Base-by-base conservation (phyloP, 2,329 filamentous ascomycete species). In the Neocatenulostroma microsporum region DNA sequence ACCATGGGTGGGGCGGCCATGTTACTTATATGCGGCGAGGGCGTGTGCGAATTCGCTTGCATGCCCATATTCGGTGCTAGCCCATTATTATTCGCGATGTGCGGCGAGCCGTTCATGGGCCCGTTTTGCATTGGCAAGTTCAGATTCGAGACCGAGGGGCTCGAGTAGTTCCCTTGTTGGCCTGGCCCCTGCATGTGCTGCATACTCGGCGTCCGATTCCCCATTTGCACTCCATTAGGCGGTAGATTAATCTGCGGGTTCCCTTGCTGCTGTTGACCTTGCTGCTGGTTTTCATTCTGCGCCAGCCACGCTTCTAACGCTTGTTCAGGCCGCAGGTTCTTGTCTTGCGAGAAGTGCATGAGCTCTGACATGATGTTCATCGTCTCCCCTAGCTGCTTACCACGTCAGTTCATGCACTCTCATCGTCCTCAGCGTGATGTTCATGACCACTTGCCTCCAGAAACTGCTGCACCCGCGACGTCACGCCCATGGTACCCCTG, bases 321-420 rank as follows among this genome's bases (percentile, higher is more conserved):
- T 46, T 76, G 66, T 14, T 64, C 61, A 3, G 76, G 72, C 19
- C 67, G 66, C 37, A 77, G 53, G 14, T 68, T 63, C 46, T 75
- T 66, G 32, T 69, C 63, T 39, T 73, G 67, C 17, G 72, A 72
- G 46, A 70, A 74, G 33, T 67, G 64, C 61, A 80, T 77, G 21
- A 80, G 58, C 40, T 70, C 66, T 39, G 70, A 70, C 78, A 82
- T 81, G 46, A 73, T 67, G 36, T 73, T 76, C 55, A 81, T 72
- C 20, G 76, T 79, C 57, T 82, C 78, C 41, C 73, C 74, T 42
- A 80, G 69, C 76, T 80, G 52, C 19, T 13, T 13, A 25, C 20
- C 23, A 21, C 25, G 35, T 37, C 35, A 37, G 34, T 26, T 26
- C 18, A 26, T 34, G 5, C 21, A 14, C 15, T 18, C 20, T 24